A percentile compares a stretch with the other conserved stretches of the same genome.
Evolutionary conservation across 306 rosid genomes (phyloP).

Genomic region (Myrica gale): DNA sequence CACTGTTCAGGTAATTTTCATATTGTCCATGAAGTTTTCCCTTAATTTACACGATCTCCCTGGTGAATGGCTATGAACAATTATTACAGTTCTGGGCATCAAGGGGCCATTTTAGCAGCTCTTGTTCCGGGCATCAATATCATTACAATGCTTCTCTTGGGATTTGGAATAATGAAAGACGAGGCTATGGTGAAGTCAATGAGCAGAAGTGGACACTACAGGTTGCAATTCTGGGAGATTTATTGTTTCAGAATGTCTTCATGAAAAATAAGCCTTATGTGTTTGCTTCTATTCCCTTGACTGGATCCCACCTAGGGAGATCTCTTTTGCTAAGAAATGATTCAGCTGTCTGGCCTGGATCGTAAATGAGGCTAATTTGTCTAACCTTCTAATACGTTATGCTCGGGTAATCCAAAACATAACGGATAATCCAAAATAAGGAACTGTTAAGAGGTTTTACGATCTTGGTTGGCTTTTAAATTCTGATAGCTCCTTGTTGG

Average conservation of each 20-base stretch:
- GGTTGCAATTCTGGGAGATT: conserved; percentile 44
- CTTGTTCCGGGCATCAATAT: conserved; percentile 73
- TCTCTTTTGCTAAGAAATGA: conserved; percentile 12
- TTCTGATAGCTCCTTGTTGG: neutral
- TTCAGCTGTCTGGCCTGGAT: conserved; percentile 18
- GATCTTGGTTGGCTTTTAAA: neutral
- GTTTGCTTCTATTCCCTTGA: conserved; percentile 12
- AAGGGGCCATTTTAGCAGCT: conserved; percentile 55
- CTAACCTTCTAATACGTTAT: neutral
- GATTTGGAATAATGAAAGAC: conserved; percentile 77
- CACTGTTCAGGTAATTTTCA: conserved; percentile 70
- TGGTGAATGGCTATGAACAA: conserved; percentile 24
- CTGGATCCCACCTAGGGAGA: conserved; percentile 10
- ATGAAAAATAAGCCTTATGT: conserved; percentile 12
- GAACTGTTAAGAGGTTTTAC: conserved; percentile 12
- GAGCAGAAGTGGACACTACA: conserved; percentile 88
- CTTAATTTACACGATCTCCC: conserved; percentile 14
- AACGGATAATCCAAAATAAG: neutral
- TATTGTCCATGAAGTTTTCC: conserved; percentile 12
- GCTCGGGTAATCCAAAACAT: too few species aligned
- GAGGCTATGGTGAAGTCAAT: conserved; percentile 85
- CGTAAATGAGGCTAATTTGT: neutral
- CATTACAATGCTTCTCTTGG: conserved; percentile 68
- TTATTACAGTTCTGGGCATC: conserved; percentile 47
- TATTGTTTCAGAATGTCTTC: conserved; percentile 21